A percentile compares a stretch with the other conserved stretches of the same genome.
phyloP scores from a whole-genome alignment of 139 green algal genomes.

The Auxenochlorella pyrenoidosa region DNA sequence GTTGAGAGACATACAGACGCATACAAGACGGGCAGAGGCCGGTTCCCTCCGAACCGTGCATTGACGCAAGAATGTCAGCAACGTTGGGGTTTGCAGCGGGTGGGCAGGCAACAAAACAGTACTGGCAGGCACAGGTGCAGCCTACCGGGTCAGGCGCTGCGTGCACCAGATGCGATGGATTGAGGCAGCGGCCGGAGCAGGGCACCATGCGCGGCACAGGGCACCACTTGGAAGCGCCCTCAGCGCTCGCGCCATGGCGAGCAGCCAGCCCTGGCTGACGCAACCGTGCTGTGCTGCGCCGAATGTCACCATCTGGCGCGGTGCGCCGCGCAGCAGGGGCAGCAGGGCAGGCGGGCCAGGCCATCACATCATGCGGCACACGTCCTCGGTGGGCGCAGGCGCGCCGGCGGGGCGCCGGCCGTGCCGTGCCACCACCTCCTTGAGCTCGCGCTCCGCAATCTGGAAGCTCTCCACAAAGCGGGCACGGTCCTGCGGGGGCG shows the following conservation, averaged over 20 bases:
- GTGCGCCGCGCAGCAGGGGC: no score
- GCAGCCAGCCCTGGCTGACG: neutral
- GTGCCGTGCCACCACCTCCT: neutral
- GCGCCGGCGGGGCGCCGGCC: neutral
- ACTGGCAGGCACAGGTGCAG: no score
- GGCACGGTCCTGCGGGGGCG: slow-evolving; percentile 20
- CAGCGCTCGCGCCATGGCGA: no score
- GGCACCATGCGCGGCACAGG: neutral
- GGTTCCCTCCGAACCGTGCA: neutral
- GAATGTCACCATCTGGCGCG: no score
- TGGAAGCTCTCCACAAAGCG: slow-evolving; percentile 28
- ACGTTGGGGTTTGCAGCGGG: neutral
- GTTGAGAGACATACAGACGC: no score
- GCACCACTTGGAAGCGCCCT: neutral
- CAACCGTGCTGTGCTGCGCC: neutral
- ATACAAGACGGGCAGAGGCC: neutral
- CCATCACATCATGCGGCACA: slow-evolving; percentile 37
- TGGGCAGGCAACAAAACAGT: neutral
- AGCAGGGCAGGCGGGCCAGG: neutral
- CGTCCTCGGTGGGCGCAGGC: neutral
- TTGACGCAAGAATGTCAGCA: neutral
- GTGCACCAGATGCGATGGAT: no score
- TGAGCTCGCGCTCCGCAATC: slow-evolving; percentile 1
- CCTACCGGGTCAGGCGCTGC: no score
- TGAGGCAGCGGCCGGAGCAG: neutral